Percentiles rank a stretch among this genome's conserved stretches.
Evolutionary conservation across 225 moss, liverwort and hornwort species (phyloP).

Genomic region (Marchantia polymorpha): DNA sequence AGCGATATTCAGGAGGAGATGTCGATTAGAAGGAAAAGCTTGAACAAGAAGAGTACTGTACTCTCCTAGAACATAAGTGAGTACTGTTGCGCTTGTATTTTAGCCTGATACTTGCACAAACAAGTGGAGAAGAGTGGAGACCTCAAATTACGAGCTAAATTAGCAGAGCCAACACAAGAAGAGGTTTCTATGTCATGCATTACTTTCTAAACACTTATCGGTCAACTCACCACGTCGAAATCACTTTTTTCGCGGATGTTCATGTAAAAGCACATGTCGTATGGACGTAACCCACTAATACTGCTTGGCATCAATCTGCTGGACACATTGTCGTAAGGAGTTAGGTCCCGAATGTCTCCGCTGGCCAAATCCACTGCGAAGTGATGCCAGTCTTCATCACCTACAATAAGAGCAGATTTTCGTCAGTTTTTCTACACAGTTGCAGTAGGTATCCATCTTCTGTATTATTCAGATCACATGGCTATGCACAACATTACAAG

Average conservation of each 20-base stretch:
- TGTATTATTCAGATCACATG: background rate
- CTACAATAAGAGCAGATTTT: constrained; percentile 31
- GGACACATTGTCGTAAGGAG: constrained; percentile 58
- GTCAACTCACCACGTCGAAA: constrained; percentile 62
- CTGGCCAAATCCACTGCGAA: constrained; percentile 59
- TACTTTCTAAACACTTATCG: background rate
- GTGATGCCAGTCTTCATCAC: constrained; percentile 57
- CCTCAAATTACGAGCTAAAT: background rate
- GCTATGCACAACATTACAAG: background rate
- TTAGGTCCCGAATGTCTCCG: constrained; percentile 48
- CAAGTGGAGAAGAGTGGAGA: background rate
- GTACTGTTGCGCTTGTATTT: too few species aligned
- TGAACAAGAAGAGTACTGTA: background rate
- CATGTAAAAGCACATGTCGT: constrained; percentile 68
- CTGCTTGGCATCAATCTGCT: constrained; percentile 71
- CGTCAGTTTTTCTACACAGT: background rate
- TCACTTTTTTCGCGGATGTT: constrained; percentile 68
- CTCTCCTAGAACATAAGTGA: background rate
- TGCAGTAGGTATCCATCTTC: background rate
- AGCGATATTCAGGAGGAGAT: background rate
- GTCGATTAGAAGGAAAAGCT: background rate
- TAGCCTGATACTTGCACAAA: background rate
- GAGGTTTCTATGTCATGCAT: too few species aligned
- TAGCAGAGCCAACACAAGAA: background rate
- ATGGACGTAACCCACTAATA: constrained; percentile 65